phyloP scores from a whole-genome alignment of 2,329 filamentous ascomycete genomes.

The Didymella segeticola region DNA sequence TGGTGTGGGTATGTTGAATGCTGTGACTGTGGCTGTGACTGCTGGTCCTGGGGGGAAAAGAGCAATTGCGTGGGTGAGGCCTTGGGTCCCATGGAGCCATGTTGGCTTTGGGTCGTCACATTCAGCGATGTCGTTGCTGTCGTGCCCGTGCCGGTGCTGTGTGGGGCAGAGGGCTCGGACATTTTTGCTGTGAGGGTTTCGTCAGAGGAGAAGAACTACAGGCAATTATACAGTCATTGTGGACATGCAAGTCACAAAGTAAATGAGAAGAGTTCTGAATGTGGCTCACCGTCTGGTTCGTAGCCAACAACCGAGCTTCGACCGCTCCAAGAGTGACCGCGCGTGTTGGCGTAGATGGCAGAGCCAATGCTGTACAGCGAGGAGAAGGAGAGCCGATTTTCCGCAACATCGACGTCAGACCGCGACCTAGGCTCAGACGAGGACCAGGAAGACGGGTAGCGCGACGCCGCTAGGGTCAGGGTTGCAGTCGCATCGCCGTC shows the following conservation, averaged over 20 bases:
- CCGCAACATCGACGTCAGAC: conserved; percentile 52
- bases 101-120: conserved; percentile 54
- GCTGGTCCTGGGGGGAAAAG: conserved; percentile 43
- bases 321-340: conserved; percentile 59
- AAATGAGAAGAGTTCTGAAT: too few species aligned
- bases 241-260: too few species aligned
- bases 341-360: conserved; percentile 59
- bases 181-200: conserved; percentile 32
- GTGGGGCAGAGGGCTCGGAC: conserved; percentile 34
- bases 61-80: conserved; percentile 49
- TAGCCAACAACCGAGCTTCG: conserved; percentile 54
- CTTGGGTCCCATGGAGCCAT: conserved; percentile 49
- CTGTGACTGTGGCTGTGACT: not conserved
- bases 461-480: conserved; percentile 24
- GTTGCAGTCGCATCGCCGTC: conserved; percentile 56
- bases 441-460: conserved; percentile 49
- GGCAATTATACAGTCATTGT: too few species aligned
- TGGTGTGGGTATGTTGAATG: not conserved
- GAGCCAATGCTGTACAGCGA: conserved; percentile 75
- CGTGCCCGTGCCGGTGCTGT: conserved; percentile 46
- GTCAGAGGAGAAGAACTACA: too few species aligned
- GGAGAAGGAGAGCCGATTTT: conserved; percentile 75
- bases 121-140: conserved; percentile 54
- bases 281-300: conserved; percentile 54
- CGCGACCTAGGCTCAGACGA: conserved; percentile 59